Evolutionary conservation across 371 early-diverging fungal species (phyloP).

Genomic region (Lichtheimia ramosa): DNA sequence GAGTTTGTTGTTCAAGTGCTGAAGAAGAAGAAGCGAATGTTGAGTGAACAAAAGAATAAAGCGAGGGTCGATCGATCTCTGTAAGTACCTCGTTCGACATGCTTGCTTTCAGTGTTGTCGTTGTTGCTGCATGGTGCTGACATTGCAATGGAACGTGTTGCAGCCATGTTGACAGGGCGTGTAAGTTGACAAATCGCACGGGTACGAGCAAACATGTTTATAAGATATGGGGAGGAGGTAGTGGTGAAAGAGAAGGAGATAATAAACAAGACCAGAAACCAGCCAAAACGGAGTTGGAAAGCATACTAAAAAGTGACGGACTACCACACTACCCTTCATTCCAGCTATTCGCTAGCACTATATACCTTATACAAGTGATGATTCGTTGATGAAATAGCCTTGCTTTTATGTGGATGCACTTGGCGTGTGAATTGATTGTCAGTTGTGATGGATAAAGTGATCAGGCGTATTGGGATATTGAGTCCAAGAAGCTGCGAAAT

Average conservation of each 20-base stretch:
- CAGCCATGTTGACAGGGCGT: background rate
- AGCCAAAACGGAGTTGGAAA: too few species aligned
- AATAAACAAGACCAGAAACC: too few species aligned
- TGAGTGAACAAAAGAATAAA: background rate
- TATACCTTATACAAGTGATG: too few species aligned
- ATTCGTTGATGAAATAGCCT: too few species aligned
- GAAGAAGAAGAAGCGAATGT: background rate
- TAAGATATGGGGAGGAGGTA: background rate
- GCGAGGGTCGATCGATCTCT: background rate
- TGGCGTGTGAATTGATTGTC: too few species aligned
- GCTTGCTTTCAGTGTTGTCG: background rate
- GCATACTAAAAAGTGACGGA: too few species aligned
- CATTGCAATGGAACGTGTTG: background rate
- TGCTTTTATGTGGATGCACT: too few species aligned
- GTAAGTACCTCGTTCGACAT: background rate
- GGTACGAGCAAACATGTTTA: background rate
- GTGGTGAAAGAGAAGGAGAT: background rate
- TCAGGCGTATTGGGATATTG: too few species aligned
- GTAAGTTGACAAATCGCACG: background rate
- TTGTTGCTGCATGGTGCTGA: background rate
- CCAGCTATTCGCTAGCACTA: too few species aligned
- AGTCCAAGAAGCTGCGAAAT: too few species aligned
- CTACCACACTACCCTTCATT: too few species aligned
- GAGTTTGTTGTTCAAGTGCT: slow-evolving; percentile 24
- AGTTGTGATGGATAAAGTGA: too few species aligned